Percentiles rank a stretch among this genome's conserved stretches.
These are phyloP conservation scores for Ogataea polymorpha DNA, from an alignment of 805 yeast genomes.

Conservation along the genomic window DNA sequence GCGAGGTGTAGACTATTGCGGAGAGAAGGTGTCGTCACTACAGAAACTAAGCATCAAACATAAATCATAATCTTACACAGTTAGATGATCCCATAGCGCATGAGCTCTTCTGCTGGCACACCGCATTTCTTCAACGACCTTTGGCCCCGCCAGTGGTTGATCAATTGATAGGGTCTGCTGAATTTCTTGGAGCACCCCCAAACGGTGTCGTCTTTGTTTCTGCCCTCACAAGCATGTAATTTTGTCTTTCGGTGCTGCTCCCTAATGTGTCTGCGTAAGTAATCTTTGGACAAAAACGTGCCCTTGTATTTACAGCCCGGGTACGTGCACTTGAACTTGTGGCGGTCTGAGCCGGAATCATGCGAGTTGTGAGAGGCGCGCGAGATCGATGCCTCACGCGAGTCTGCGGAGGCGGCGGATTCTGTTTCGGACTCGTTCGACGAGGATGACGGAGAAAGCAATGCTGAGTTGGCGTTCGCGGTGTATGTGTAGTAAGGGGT, in stretches of 20 bases:
- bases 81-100: slow-evolving; percentile 20
- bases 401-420: slow-evolving; percentile 1
- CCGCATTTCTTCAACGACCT: slow-evolving; percentile 30
- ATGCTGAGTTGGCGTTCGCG: neutral
- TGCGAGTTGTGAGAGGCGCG: slow-evolving; percentile 2
- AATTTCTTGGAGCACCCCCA: slow-evolving; percentile 35
- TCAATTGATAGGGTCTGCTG: slow-evolving; percentile 33
- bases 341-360: slow-evolving; percentile 1
- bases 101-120: slow-evolving; percentile 26
- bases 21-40: neutral
- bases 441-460: slow-evolving; percentile 1
- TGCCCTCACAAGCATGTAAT: slow-evolving; percentile 28
- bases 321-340: slow-evolving; percentile 19
- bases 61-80: slow-evolving; percentile 1
- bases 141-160: slow-evolving; percentile 34
- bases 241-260: slow-evolving; percentile 30
- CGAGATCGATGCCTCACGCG: neutral
- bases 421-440: slow-evolving; percentile 8
- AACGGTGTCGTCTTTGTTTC: slow-evolving; percentile 15
- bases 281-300: slow-evolving; percentile 30
- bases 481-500: slow-evolving; percentile 1
- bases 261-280: slow-evolving; percentile 30
- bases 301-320: slow-evolving; percentile 30
- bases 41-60: neutral
- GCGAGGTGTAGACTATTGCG: neutral